Evolutionary conservation across 2,329 filamentous ascomycete species (phyloP).

Genomic region (Leptodontidium sp.): DNA sequence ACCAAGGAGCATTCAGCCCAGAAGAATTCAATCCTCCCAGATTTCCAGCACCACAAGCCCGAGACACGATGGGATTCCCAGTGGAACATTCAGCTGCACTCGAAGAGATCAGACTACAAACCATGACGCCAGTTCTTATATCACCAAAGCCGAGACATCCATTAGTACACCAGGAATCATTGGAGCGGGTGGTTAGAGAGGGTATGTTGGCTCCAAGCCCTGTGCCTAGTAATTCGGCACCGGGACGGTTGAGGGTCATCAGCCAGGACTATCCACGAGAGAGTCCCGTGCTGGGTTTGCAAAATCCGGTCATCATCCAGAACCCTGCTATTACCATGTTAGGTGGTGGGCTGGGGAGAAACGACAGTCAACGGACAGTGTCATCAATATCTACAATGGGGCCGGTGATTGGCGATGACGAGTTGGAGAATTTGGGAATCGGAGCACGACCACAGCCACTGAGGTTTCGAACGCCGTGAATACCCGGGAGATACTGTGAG

Average conservation of each 20-base stretch:
- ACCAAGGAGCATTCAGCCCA: constrained; percentile 7
- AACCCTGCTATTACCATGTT: constrained; percentile 16
- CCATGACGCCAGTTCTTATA: constrained; percentile 20
- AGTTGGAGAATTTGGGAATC: constrained; percentile 39
- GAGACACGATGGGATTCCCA: constrained; percentile 42
- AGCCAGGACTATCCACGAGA: constrained; percentile 29
- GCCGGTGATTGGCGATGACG: constrained; percentile 36
- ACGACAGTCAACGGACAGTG: constrained; percentile 35
- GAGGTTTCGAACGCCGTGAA: neutral
- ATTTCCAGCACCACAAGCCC: neutral
- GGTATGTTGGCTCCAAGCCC: constrained; percentile 26
- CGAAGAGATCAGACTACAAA: constrained; percentile 22
- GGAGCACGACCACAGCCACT: constrained; percentile 26
- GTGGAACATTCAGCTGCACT: constrained; percentile 23
- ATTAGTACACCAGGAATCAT: constrained; percentile 31
- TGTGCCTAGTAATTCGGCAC: constrained; percentile 17
- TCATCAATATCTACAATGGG: constrained; percentile 35
- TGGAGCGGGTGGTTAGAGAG: constrained; percentile 26
- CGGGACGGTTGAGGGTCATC: constrained; percentile 16
- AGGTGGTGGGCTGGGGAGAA: constrained; percentile 27
- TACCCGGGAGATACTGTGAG: neutral
- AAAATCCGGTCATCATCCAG: constrained; percentile 6
- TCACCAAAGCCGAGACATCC: constrained; percentile 32
- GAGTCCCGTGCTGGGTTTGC: constrained; percentile 28
- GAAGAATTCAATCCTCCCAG: constrained; percentile 2